phyloP scores from a whole-genome alignment of 495 filamentous ascomycete genomes.

The Xanthoparmelia taractica region DNA sequence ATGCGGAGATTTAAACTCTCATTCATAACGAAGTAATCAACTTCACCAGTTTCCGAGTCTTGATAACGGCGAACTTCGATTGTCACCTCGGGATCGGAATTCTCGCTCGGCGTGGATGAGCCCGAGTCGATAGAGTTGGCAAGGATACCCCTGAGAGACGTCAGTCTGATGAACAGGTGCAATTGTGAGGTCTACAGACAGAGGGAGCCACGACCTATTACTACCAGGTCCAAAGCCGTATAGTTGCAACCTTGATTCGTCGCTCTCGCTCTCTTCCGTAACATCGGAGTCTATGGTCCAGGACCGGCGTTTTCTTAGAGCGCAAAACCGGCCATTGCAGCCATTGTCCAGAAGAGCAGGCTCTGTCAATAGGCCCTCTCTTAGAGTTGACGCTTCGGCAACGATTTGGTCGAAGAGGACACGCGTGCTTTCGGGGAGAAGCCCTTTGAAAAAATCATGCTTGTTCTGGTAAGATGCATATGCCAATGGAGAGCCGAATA shows the following conservation, averaged over 20 bases:
- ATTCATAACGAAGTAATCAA: neutral
- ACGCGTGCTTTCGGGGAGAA: neutral
- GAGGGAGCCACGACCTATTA: neutral
- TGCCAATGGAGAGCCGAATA: neutral
- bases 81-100: neutral
- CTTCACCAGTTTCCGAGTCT: neutral
- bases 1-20: neutral
- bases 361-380: neutral
- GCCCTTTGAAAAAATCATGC: neutral
- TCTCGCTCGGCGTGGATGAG: neutral
- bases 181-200: neutral
- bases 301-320: neutral
- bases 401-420: neutral
- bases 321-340: neutral
- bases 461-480: neutral
- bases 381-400: neutral
- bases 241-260: neutral
- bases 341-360: neutral
- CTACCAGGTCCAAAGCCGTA: neutral
- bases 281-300: neutral
- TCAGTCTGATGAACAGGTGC: neutral
- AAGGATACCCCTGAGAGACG: neutral
- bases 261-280: neutral
- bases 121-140: neutral
- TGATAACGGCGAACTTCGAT: neutral